Conservation (phyloP, 1,139 yeast species). For the Blastobotrys persicus region DNA sequence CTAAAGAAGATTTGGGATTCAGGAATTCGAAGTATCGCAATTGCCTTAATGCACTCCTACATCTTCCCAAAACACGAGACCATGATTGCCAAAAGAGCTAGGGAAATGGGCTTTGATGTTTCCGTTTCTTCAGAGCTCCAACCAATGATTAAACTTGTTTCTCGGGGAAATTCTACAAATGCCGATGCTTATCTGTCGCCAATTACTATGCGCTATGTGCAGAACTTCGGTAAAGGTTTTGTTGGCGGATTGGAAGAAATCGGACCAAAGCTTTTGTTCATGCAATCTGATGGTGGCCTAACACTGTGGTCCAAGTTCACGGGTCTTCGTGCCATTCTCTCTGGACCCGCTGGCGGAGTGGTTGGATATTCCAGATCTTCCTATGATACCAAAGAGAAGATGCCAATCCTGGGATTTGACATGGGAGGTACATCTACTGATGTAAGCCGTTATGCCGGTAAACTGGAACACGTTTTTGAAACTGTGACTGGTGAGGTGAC, state of each 20-base stretch:
- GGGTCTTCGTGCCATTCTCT: slow-evolving; percentile 51
- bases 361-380: slow-evolving; percentile 55
- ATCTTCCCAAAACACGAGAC: slow-evolving; percentile 66
- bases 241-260: slow-evolving; percentile 47
- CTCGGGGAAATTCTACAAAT: slow-evolving; percentile 68
- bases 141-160: slow-evolving; percentile 71
- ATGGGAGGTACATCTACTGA: slow-evolving; percentile 65
- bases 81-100: slow-evolving; percentile 56
- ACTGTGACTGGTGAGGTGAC: slow-evolving; percentile 55
- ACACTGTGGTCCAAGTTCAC: slow-evolving; percentile 49
- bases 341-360: slow-evolving; percentile 64
- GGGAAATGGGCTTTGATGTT: slow-evolving; percentile 59
- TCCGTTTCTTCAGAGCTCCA: slow-evolving; percentile 64
- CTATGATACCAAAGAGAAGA: slow-evolving; percentile 36
- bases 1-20: slow-evolving; percentile 46
- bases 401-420: slow-evolving; percentile 50
- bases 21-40: slow-evolving; percentile 67
- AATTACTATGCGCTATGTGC: slow-evolving; percentile 58
- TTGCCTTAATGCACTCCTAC: slow-evolving; percentile 67
- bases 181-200: slow-evolving; percentile 82
- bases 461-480: slow-evolving; percentile 52
- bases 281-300: slow-evolving; percentile 61
- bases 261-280: slow-evolving; percentile 48
- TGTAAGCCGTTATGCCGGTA: slow-evolving; percentile 51
- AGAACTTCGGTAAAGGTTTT: slow-evolving; percentile 61